Base-by-base conservation (phyloP, 2,329 filamentous ascomycete species). In the Lasiodiplodia theobromae region DNA sequence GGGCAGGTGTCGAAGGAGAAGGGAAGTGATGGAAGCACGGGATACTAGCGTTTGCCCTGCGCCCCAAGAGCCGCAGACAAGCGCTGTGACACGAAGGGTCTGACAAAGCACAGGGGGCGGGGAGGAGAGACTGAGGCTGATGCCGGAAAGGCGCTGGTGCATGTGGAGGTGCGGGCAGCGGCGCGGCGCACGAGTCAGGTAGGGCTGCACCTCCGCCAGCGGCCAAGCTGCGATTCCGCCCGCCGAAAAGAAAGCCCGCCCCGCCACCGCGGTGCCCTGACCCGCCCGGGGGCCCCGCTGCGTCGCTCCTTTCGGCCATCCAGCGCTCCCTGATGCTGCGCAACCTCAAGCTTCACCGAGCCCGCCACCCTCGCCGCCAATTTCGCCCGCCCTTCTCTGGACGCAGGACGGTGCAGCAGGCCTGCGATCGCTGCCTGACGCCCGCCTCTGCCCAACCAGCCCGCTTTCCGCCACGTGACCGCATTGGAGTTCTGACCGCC, bases 391-490 rank as follows among this genome's bases (percentile, higher is more conserved):
- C 28, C 23, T n/a, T 28, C 8, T 10, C 25, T 25, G 40, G 10
- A 10, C 25, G 8, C 25, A 7, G 16, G 10, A 21, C 38, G 16
- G 58, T 28, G 40, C 28, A 37, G 44, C 60, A 38, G 60, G 44
- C 28, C 47, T 52, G 47, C 44, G 18, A 21, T 21, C 23, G 44
- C 47, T 51, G 47, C 31, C 18, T 25, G 28, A 16, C 5, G 44
- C 25, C 25, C 10, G 28, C 12, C 23, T 6, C 47, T n/a, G 18
- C 7, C 60, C n/a, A 23, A 12, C 2, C 5, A 8, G 11, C 4
- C 37, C 14, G 37, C 11, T 37, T 21, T 18, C 38, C 18, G 58
- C 40, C 69, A 62, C 58, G 67, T 69, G 74, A 71, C 72, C 69
- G 72, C 74, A 4, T 21, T 56, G n/a, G 40, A 31, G 25, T 49